A percentile compares a stretch with the other conserved stretches of the same genome.
phyloP scores from a whole-genome alignment of 371 early-diverging fungal genomes.

The Chytridium lagenaria region DNA sequence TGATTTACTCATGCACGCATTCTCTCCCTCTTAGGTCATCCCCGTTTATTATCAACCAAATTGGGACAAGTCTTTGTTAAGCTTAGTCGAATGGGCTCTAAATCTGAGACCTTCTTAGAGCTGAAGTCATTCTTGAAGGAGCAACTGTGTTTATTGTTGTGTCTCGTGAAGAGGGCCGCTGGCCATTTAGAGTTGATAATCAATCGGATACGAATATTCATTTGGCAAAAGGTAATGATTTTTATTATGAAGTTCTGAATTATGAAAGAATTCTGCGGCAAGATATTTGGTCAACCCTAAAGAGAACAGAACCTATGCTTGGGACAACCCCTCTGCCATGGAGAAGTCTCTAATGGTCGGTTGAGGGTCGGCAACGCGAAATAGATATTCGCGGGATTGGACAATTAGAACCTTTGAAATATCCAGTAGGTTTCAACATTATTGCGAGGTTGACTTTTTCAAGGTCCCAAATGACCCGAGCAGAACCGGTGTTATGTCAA shows the following conservation, averaged over 20 bases:
- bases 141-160: slow-evolving; percentile 90
- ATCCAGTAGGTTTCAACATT: slow-evolving; percentile 55
- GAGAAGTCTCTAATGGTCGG: slow-evolving; percentile 79
- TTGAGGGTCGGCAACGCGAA: slow-evolving; percentile 74
- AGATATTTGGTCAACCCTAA: slow-evolving; percentile 70
- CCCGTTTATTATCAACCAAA: slow-evolving; percentile 84
- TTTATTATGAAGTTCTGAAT: slow-evolving; percentile 19
- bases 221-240: slow-evolving; percentile 70
- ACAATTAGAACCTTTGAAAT: slow-evolving; percentile 80
- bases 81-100: slow-evolving; percentile 63
- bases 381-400: slow-evolving; percentile 93
- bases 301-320: slow-evolving; percentile 80
- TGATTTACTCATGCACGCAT: neutral
- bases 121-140: slow-evolving; percentile 79
- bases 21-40: slow-evolving; percentile 68
- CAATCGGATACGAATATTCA: slow-evolving; percentile 76
- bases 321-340: slow-evolving; percentile 87
- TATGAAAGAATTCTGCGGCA: slow-evolving; percentile 41
- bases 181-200: slow-evolving; percentile 95
- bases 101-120: slow-evolving; percentile 73
- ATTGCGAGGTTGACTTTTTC: neutral
- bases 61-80: slow-evolving; percentile 86
- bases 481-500: slow-evolving; percentile 64
- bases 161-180: slow-evolving; percentile 74
- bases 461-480: slow-evolving; percentile 22